Base-by-base conservation (phyloP, 257 asterid species). In the Anisodus tanguticus region DNA sequence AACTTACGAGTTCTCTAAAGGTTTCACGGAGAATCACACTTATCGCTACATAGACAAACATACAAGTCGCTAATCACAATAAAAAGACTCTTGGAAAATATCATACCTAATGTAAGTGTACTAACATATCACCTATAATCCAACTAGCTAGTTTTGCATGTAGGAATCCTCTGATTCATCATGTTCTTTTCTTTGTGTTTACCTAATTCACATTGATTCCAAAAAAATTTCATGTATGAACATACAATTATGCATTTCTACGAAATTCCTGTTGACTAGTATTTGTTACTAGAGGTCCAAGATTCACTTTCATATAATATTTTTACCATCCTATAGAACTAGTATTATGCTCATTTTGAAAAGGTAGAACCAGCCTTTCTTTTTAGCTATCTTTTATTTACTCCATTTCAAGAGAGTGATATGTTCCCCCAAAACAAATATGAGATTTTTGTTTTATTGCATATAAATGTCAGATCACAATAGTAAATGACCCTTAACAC, bases 331-430 rank as follows among this genome's bases (percentile, higher is more conserved):
- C 8, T 22, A 60, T 67, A 35, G 74, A 67, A 35, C 72, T 66
- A 37, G 47, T 47, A 67, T 67, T 67, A 35, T 67, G 47, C 74
- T 67, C 74, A 67, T 35, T 67, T 67, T 37, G 74, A 35, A 31
- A 66, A 35, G 47, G 47, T 66, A 31, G 72, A 66, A 1, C 41
- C 41, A 66, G 72, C 41, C 17, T 66, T 67, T 67, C 19, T 16
- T 67, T 67, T 37, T 35, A 67, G 26, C 49, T 13, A 67, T 37
- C 76, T 68, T 68, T 17, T 13, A 68, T 37, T 37, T 68, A 8
- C 2, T 69, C 78, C 78, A 69, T 41, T 69, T 69, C 78, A 69
- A 69, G 77, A 69, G 77, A 15, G 53, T 43, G 49, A 41, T 69
- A 69, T 69, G 77, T 16, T 53, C 47, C 54, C 77, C 77, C 26